These are phyloP conservation scores for Epichloe bromicola DNA, from an alignment of 2,329 filamentous ascomycete genomes.

Conservation along the genomic window DNA sequence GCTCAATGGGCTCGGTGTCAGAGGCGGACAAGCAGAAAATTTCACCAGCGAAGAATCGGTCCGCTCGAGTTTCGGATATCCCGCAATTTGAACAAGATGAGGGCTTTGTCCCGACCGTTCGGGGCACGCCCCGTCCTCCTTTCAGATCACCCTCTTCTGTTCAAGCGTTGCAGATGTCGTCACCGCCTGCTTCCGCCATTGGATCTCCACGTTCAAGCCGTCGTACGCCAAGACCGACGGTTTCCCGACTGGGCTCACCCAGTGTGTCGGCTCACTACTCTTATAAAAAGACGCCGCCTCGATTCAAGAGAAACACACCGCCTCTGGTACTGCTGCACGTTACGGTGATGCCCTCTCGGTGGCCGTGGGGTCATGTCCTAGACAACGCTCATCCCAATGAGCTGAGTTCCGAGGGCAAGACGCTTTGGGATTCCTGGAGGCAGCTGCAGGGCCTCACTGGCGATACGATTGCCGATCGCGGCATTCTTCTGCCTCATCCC, in stretches of 20 bases:
- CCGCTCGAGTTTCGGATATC: conserved; percentile 36
- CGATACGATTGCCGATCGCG: conserved; percentile 61
- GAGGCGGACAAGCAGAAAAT: conserved; percentile 21
- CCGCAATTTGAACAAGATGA: conserved; percentile 33
- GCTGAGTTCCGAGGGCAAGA: conserved; percentile 33
- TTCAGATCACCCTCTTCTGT: conserved; percentile 60
- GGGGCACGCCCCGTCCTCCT: conserved; percentile 46
- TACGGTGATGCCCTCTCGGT: conserved; percentile 57
- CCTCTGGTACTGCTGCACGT: conserved; percentile 69
- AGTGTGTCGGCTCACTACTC: conserved; percentile 38
- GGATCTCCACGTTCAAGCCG: conserved; percentile 44
- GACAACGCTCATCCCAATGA: conserved; percentile 28
- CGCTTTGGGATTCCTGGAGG: conserved; percentile 49
- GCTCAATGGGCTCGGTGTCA: conserved; percentile 40
- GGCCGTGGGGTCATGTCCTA: conserved; percentile 48
- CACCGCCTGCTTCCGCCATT: conserved; percentile 44
- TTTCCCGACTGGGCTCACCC: conserved; percentile 46
- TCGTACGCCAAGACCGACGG: conserved; percentile 31
- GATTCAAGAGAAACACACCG: conserved; percentile 43
- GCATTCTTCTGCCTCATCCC: conserved; percentile 64
- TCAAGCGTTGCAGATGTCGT: conserved; percentile 59
- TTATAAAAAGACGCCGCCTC: conserved; percentile 43
- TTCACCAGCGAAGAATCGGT: conserved; percentile 16
- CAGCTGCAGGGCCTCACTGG: conserved; percentile 57
- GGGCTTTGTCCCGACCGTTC: conserved; percentile 39